These are phyloP conservation scores for Pseudocercospora macadamiae DNA, from an alignment of 2,329 filamentous ascomycete species.

Conservation along the genomic window DNA sequence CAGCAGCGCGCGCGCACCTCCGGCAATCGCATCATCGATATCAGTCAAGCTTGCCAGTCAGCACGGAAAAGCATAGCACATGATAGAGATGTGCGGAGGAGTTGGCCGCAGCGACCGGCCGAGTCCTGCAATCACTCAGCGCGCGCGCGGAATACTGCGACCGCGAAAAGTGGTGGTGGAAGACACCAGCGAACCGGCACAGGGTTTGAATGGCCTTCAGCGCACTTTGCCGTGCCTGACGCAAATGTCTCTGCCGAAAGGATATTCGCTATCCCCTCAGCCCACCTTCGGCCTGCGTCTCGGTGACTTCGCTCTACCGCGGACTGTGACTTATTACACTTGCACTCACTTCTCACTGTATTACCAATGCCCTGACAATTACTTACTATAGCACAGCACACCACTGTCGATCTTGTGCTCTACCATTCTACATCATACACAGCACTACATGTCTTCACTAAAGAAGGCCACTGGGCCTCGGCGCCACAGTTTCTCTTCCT, in stretches of 20 bases:
- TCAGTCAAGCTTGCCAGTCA: not conserved
- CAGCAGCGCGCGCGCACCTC: not conserved
- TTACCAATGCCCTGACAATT: conserved; percentile 22
- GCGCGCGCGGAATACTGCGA: not conserved
- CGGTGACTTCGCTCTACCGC: not conserved
- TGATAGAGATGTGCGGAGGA: not conserved
- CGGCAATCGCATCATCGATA: not conserved
- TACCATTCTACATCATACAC: not conserved
- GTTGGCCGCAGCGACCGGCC: not conserved
- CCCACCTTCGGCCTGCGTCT: conserved; percentile 1
- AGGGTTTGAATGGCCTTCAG: not conserved
- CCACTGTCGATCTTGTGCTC: not conserved
- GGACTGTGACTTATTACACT: not conserved
- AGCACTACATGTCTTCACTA: conserved; percentile 29
- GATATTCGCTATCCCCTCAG: not conserved
- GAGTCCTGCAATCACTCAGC: not conserved
- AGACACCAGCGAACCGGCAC: not conserved
- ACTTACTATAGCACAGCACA: conserved; percentile 15
- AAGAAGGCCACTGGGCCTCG: conserved; percentile 20
- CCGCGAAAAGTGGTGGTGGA: not conserved
- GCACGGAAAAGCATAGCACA: not conserved
- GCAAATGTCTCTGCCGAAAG: conserved; percentile 2
- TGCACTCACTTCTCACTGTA: conserved; percentile 6
- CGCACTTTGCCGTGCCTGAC: not conserved
- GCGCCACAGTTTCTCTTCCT: conserved; percentile 37